Base-by-base conservation (phyloP, 2,329 filamentous ascomycete genomes). In the Fusarium scirpi region DNA sequence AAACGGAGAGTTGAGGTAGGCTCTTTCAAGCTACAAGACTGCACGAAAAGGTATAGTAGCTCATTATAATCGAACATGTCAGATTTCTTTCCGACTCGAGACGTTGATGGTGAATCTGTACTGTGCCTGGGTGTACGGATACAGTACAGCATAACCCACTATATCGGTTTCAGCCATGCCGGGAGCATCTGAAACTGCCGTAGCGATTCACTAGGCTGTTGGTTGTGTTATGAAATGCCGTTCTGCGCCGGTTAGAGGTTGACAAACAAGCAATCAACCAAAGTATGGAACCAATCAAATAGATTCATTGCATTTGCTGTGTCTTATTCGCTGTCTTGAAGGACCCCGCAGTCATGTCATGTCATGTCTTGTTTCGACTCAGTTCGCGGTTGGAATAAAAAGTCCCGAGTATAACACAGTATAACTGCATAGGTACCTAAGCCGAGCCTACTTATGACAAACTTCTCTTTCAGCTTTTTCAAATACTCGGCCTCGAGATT, bases 271-370 rank as follows among this genome's bases (percentile, higher is more conserved):
- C 49, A 56, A 20, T 41, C 41, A 48, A 56, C 18, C 15, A 12
- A 43, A 38, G 22, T n/a, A 34, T 41, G 8, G 32, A 20, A 20
- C 65, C 59, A 69, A 53, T 69, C 24, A 65, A 32, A 15, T 3
- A 20, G n/a, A 25, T 25, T 12, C 34, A 32, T 32, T 11, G 22
- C 22, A 12, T 46, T 44, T 53, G 13, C 3, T 27, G 27, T 25
- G 13, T 48, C 51, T 47, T 44, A 69, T 69, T 69, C 65, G 66
- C 43, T 41, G 48, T 49, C 24, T 24, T 29, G 25, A 18, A 57
- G 30, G 49, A 60, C 65, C 64, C 65, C 65, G 64, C 65, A 65
- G 54, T 69, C 66, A 65, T 67, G 49, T 54, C 56, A 34, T 64
- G 54, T 55, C 56, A 29, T 53, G 34, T 29, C 30, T 49, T 16